These are phyloP conservation scores for Scleroderma citrinum DNA, from an alignment of 768 basidiomycete genomes.

Conservation along the genomic window DNA sequence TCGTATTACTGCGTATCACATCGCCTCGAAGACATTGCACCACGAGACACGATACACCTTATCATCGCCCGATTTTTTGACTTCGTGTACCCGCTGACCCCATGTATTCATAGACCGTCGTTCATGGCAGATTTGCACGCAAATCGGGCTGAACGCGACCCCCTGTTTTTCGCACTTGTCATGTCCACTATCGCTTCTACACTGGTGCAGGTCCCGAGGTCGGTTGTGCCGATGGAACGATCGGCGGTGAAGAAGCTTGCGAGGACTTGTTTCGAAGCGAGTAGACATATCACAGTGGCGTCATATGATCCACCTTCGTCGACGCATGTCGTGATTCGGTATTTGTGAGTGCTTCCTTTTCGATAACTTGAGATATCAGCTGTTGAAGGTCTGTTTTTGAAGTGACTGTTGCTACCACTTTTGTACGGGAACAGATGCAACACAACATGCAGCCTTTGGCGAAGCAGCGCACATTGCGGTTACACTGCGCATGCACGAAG, in stretches of 20 bases:
- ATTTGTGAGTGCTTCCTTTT: slow-evolving; percentile 56
- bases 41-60: slow-evolving; percentile 71
- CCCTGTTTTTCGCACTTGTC: slow-evolving; percentile 85
- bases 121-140: slow-evolving; percentile 87
- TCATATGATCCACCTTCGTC: slow-evolving; percentile 81
- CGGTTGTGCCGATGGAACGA: slow-evolving; percentile 84
- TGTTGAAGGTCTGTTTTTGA: slow-evolving; percentile 5
- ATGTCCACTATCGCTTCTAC: slow-evolving; percentile 87
- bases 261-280: slow-evolving; percentile 75
- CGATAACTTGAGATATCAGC: background rate
- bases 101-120: slow-evolving; percentile 85
- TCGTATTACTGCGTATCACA: slow-evolving; percentile 70
- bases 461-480: slow-evolving; percentile 83
- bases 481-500: slow-evolving; percentile 81
- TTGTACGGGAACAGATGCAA: slow-evolving; percentile 82
- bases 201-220: slow-evolving; percentile 81
- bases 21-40: slow-evolving; percentile 76
- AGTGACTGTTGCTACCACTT: slow-evolving; percentile 86
- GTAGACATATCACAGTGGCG: slow-evolving; percentile 71
- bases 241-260: slow-evolving; percentile 81
- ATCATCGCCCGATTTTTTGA: slow-evolving; percentile 90
- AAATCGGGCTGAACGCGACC: slow-evolving; percentile 78
- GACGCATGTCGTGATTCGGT: slow-evolving; percentile 81
- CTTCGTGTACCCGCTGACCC: slow-evolving; percentile 88
- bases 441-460: slow-evolving; percentile 82